phyloP scores from a whole-genome alignment of 2,329 filamentous ascomycete species.

The Seiridium cupressi region DNA sequence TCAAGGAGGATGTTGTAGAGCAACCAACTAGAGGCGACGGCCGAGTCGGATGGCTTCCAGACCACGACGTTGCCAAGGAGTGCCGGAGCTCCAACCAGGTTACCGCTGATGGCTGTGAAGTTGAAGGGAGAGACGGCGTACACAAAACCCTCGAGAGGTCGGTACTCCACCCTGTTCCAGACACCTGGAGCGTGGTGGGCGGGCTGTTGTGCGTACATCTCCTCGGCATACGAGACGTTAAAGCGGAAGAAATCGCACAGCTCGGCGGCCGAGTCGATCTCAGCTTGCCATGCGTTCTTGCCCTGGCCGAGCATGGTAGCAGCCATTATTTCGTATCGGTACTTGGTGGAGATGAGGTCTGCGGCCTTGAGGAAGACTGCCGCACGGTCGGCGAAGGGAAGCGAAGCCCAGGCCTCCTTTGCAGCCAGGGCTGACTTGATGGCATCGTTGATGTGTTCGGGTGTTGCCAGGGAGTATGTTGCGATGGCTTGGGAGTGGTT shows the following conservation, averaged over 20 bases:
- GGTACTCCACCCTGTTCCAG: slow-evolving; percentile 90
- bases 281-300: slow-evolving; percentile 99
- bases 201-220: slow-evolving; percentile 86
- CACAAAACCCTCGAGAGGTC: slow-evolving; percentile 90
- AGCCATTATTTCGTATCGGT: slow-evolving; percentile 95
- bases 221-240: slow-evolving; percentile 90
- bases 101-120: slow-evolving; percentile 92
- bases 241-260: slow-evolving; percentile 90
- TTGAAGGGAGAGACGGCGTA: slow-evolving; percentile 96
- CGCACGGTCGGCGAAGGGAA: slow-evolving; percentile 87
- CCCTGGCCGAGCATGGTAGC: slow-evolving; percentile 94
- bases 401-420: slow-evolving; percentile 79
- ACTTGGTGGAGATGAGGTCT: slow-evolving; percentile 86
- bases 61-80: slow-evolving; percentile 92
- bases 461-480: slow-evolving; percentile 78
- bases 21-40: slow-evolving; percentile 88
- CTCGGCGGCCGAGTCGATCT: slow-evolving; percentile 94
- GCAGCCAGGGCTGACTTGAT: slow-evolving; percentile 85
- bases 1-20: slow-evolving; percentile 88
- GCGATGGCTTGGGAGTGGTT: slow-evolving; percentile 76
- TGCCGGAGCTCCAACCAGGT: slow-evolving; percentile 78
- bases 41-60: slow-evolving; percentile 92
- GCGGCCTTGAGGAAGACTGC: slow-evolving; percentile 95
- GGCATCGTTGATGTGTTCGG: slow-evolving; percentile 72
- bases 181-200: slow-evolving; percentile 77